Evolutionary conservation across 23 red algal species (phyloP).

Genomic region (Gracilaria vermiculophylla): DNA sequence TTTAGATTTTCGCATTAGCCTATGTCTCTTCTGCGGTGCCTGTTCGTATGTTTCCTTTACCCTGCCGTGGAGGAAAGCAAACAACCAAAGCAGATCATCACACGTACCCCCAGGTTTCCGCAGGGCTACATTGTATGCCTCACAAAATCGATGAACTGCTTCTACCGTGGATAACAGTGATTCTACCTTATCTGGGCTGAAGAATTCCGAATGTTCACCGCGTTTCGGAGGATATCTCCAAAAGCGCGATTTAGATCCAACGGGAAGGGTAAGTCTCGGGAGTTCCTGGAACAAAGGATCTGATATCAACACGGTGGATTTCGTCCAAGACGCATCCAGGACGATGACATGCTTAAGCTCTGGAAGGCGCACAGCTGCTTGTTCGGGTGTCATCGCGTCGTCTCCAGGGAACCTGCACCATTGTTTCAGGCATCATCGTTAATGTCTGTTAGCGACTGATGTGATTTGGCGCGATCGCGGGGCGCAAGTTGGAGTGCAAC

Average conservation of each 20-base stretch:
- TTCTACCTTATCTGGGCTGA: conserved; percentile 59
- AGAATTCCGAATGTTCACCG: conserved; percentile 50
- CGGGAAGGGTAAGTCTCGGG: conserved; percentile 48
- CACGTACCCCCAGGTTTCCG: conserved; percentile 3
- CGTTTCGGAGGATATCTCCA: conserved; percentile 61
- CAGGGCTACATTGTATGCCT: conserved; percentile 28
- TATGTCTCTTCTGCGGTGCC: conserved; percentile 41
- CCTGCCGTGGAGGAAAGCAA: conserved; percentile 52
- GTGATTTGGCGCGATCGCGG: not conserved
- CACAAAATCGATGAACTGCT: conserved; percentile 56
- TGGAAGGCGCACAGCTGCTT: conserved; percentile 11
- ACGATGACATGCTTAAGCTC: conserved; percentile 44
- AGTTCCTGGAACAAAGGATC: conserved; percentile 27
- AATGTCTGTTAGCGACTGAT: not conserved
- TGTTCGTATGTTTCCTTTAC: conserved; percentile 57
- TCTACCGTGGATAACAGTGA: conserved; percentile 60
- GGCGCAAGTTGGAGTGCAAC: not conserved
- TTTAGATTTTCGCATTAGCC: conserved; percentile 62
- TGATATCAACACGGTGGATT: conserved; percentile 28
- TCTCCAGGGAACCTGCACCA: conserved; percentile 22
- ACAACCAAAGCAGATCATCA: conserved; percentile 65
- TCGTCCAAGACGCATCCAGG: conserved; percentile 56
- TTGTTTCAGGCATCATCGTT: not conserved
- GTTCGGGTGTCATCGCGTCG: conserved; percentile 42
- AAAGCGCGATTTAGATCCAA: conserved; percentile 15